phyloP scores from a whole-genome alignment of 306 rosid species.

The Quillaja saponaria region DNA sequence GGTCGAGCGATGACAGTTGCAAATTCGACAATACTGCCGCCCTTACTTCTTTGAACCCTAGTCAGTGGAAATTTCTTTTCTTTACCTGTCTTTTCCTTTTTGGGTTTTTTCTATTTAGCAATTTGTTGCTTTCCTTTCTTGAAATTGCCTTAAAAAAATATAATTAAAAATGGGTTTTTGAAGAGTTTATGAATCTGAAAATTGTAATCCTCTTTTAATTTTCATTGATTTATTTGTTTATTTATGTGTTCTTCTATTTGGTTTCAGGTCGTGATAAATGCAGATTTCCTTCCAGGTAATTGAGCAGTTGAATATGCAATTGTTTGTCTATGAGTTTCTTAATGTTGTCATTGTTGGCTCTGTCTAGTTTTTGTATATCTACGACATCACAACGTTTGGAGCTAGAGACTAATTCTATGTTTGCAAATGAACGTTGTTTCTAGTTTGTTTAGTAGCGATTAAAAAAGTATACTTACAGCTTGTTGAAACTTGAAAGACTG shows the following conservation, averaged over 20 bases:
- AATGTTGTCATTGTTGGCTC: neutral
- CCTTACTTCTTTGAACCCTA: constrained; percentile 73
- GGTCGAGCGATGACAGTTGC: constrained; percentile 74
- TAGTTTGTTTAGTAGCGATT: neutral
- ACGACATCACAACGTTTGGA: too few species aligned
- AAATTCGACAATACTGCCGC: constrained; percentile 71
- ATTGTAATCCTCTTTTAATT: neutral
- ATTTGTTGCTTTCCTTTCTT: neutral
- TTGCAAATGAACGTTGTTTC: too few species aligned
- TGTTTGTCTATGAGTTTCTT: neutral
- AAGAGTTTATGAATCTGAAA: constrained; percentile 13
- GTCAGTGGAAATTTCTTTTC: constrained; percentile 36
- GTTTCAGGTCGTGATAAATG: constrained; percentile 75
- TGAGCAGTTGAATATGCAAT: neutral
- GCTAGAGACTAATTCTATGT: too few species aligned
- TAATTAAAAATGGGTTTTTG: neutral
- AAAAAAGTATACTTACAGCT: neutral
- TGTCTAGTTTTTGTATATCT: neutral
- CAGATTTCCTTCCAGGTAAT: constrained; percentile 83
- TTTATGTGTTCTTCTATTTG: neutral
- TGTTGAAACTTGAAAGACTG: neutral
- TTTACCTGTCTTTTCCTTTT: neutral
- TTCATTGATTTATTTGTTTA: neutral
- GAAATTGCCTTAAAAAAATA: neutral
- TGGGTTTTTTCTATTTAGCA: neutral